Percentiles rank a stretch among this genome's conserved stretches.
Evolutionary conservation across 2,329 filamentous ascomycete species (phyloP).

Genomic region (Colletotrichum siamense): DNA sequence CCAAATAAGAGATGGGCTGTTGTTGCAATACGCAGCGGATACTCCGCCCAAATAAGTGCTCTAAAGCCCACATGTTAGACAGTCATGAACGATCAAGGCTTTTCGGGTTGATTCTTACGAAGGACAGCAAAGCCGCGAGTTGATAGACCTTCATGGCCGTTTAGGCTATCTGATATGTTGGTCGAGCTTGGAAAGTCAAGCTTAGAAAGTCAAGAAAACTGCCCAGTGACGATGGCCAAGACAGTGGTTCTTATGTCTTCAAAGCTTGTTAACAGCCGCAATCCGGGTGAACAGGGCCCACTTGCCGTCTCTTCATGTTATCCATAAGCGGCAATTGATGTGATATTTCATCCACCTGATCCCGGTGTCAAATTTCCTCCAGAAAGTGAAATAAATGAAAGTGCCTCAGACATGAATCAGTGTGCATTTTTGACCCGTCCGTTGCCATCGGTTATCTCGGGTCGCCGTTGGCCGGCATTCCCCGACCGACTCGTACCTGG

Average conservation of each 20-base stretch:
- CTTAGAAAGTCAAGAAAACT: not conserved
- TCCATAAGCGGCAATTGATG: not conserved
- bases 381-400: not conserved
- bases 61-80: not conserved
- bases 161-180: not conserved
- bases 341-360: not conserved
- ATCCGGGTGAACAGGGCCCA: accelerated
- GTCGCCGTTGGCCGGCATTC: not conserved
- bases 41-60: not conserved
- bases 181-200: not conserved
- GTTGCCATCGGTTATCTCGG: not conserved
- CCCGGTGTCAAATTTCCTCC: not conserved
- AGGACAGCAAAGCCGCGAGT: not conserved
- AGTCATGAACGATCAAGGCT: not conserved
- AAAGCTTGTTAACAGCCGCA: not conserved
- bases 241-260: not conserved
- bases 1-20: not conserved
- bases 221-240: not conserved
- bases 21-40: not conserved
- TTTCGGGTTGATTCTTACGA: not conserved
- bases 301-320: not conserved
- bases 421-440: not conserved
- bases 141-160: not conserved
- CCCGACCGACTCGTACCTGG: not conserved
- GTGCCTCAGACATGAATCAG: not conserved